Evolutionary conservation across 176 grass and related monocot species (phyloP).

Genomic region (Aegilops umbellulata): DNA sequence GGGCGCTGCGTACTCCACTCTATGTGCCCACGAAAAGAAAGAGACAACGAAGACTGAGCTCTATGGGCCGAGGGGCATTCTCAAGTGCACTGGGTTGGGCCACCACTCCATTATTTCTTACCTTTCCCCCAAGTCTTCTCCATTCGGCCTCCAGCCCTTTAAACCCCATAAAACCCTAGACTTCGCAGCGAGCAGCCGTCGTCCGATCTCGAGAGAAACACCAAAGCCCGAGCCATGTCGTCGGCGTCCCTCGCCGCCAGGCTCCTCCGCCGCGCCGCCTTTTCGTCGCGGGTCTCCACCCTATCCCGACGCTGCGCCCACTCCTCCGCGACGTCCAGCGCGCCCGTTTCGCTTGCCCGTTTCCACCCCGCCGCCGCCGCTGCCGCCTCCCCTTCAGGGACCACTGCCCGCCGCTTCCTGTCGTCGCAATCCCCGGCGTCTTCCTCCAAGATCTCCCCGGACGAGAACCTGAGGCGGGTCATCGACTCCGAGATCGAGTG

Average conservation of each 20-base stretch:
- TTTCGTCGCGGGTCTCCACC: neutral
- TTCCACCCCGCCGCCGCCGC: slow-evolving; percentile 4
- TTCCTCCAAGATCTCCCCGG: slow-evolving; percentile 43
- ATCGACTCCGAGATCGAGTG: slow-evolving; percentile 74
- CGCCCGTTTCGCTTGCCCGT: slow-evolving; percentile 6
- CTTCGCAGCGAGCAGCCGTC: neutral
- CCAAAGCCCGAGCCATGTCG: slow-evolving; percentile 23
- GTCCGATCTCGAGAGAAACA: neutral
- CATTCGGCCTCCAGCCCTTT: neutral
- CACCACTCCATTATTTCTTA: neutral
- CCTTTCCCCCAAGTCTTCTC: neutral
- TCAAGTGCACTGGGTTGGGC: neutral
- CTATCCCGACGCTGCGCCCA: slow-evolving; percentile 12
- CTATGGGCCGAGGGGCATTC: neutral
- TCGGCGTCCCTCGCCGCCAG: slow-evolving; percentile 40
- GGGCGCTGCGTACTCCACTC: too few species aligned
- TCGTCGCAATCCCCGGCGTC: slow-evolving; percentile 14
- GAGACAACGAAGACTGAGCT: neutral
- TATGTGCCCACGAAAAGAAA: too few species aligned
- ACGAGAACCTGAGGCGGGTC: slow-evolving; percentile 58
- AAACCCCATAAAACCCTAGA: slow-evolving; percentile 48
- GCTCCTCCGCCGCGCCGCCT: slow-evolving; percentile 49
- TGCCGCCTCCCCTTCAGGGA: neutral
- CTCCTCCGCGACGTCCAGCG: neutral
- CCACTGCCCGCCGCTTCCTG: slow-evolving; percentile 35